Conservation (phyloP, 2,329 filamentous ascomycete genomes). For the Fusarium brevicatenulatum region DNA sequence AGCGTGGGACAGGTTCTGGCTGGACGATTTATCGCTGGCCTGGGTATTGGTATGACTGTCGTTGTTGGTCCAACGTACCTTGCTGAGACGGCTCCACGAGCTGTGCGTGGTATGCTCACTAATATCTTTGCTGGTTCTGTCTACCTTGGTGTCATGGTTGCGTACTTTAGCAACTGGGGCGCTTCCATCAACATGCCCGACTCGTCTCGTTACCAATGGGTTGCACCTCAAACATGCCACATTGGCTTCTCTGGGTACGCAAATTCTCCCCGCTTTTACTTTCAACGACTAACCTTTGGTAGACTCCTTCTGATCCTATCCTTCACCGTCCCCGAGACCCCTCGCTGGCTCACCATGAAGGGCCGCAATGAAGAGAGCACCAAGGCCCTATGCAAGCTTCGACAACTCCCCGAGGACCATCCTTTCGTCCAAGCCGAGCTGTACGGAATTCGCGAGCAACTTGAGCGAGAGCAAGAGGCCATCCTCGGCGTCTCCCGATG, state of each 20-base stretch:
- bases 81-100: conserved; percentile 71
- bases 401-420: conserved; percentile 13
- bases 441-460: conserved; percentile 7
- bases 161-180: conserved; percentile 74
- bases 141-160: conserved; percentile 46
- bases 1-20: conserved; percentile 10
- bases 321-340: conserved; percentile 22
- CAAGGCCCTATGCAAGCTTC: conserved; percentile 10
- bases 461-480: conserved; percentile 20
- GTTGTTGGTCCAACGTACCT: conserved; percentile 60
- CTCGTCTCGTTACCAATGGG: conserved; percentile 17
- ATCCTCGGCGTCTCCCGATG: conserved; percentile 17
- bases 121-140: conserved; percentile 49
- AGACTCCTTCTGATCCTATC: conserved; percentile 6
- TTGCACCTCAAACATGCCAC: conserved; percentile 15
- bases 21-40: conserved; percentile 15
- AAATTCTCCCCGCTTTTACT: too few relatives aligned
- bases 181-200: conserved; percentile 55
- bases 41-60: conserved; percentile 20
- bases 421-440: conserved; percentile 9
- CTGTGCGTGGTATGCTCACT: conserved; percentile 73
- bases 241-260: conserved; percentile 15
- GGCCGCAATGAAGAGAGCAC: conserved; percentile 5
- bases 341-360: conserved; percentile 26
- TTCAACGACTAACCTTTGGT: background rate